Conservation (phyloP, 202 grass and related monocot genomes). For the Tripidium arundinaceum region DNA sequence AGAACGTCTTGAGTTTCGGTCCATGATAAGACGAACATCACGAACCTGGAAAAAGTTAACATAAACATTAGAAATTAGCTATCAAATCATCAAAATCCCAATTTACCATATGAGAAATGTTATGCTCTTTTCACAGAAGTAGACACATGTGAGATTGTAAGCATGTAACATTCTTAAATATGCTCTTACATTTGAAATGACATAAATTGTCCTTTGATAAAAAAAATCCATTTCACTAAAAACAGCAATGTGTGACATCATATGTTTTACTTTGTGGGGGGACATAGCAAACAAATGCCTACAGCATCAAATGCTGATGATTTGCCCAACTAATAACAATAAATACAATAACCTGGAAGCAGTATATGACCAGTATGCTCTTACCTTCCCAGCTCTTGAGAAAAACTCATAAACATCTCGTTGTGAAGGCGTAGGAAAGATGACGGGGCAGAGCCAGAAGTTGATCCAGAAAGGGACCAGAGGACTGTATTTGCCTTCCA, state of each 20-base stretch:
- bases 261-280: neutral
- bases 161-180: neutral
- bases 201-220: neutral
- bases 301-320: neutral
- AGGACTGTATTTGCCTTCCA: slow-evolving; percentile 99
- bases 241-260: neutral
- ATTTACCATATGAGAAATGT: neutral
- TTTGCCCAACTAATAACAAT: neutral
- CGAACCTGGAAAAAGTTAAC: slow-evolving; percentile 57
- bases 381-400: slow-evolving; percentile 98
- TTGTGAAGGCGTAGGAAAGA: slow-evolving; percentile 78
- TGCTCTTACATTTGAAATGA: neutral
- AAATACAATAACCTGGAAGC: neutral
- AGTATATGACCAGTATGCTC: neutral
- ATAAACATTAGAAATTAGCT: neutral
- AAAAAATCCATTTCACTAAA: slow-evolving; percentile 9
- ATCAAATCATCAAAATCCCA: neutral
- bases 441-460: slow-evolving; percentile 67
- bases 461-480: slow-evolving; percentile 98
- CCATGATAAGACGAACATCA: slow-evolving; percentile 99
- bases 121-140: neutral
- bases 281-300: neutral
- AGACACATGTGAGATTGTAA: neutral
- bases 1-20: slow-evolving; percentile 86
- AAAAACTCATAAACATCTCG: slow-evolving; percentile 86